A percentile compares a stretch with the other conserved stretches of the same genome.
These are phyloP conservation scores for Globisporangium cederbergense DNA, from an alignment of 352 stramenopile species.

Conservation along the genomic window DNA sequence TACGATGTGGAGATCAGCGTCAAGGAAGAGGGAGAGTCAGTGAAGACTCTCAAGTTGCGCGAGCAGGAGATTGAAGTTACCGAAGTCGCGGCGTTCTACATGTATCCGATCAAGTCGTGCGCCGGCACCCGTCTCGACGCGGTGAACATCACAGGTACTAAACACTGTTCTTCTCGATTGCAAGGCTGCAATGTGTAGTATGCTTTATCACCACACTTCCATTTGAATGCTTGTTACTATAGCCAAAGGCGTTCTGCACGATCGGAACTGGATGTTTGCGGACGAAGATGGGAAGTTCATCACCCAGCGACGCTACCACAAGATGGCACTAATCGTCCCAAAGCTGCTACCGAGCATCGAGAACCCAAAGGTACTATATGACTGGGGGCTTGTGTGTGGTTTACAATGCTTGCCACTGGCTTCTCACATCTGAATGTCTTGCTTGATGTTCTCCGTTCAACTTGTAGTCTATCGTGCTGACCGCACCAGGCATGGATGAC, in stretches of 20 bases:
- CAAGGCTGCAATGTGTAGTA: not conserved
- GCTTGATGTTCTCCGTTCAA: not conserved
- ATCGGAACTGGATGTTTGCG: constrained; percentile 79
- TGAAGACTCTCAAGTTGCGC: constrained; percentile 17
- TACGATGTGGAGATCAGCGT: constrained; percentile 33
- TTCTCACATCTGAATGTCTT: not conserved
- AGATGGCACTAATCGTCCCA: constrained; percentile 60
- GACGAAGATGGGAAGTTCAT: constrained; percentile 67
- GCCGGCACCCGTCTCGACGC: constrained; percentile 46
- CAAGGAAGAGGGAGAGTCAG: not conserved
- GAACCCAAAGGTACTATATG: constrained; percentile 30
- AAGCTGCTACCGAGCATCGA: constrained; percentile 48
- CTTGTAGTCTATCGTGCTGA: constrained; percentile 46
- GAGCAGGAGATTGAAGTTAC: constrained; percentile 27
- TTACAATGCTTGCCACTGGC: not conserved
- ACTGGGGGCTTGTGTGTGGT: not conserved
- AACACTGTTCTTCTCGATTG: not conserved
- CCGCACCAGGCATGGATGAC: constrained; percentile 53
- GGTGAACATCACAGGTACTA: constrained; percentile 34
- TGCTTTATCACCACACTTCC: not conserved
- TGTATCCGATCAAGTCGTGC: constrained; percentile 89
- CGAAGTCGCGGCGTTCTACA: constrained; percentile 40
- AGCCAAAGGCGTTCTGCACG: constrained; percentile 59
- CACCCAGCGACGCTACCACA: constrained; percentile 60
- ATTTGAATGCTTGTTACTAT: not conserved